Conservation (phyloP, 2,329 filamentous ascomycete genomes). For the Aspergillus brunneoviolaceus region DNA sequence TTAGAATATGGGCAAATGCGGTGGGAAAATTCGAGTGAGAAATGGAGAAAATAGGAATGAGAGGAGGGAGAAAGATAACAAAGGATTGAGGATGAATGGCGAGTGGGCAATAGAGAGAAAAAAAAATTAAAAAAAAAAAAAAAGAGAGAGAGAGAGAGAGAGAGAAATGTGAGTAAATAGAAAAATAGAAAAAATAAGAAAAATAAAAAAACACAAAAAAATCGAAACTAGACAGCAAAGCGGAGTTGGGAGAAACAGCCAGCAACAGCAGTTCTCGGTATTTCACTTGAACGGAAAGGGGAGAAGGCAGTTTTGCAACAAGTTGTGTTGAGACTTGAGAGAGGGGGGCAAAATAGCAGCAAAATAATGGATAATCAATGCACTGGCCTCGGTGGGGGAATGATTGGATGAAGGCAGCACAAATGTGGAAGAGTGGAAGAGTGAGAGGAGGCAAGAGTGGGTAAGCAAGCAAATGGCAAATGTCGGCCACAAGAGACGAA, state of each 20-base stretch:
- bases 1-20: constrained; percentile 9
- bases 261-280: background rate
- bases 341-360: background rate
- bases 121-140: background rate
- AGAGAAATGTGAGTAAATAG: constrained; percentile 2
- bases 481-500: constrained; percentile 6
- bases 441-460: background rate
- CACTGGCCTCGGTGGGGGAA: background rate
- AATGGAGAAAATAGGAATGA: background rate
- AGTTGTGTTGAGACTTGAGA: background rate
- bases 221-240: constrained; percentile 1
- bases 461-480: constrained; percentile 1
- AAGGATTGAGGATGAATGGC: background rate
- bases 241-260: background rate
- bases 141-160: background rate
- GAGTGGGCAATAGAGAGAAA: background rate
- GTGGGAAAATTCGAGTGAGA: constrained; percentile 5
- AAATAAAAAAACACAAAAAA: background rate
- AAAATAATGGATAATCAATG: background rate
- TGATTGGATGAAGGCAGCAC: background rate
- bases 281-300: background rate
- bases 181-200: constrained; percentile 2
- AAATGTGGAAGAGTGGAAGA: background rate
- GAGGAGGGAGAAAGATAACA: background rate
- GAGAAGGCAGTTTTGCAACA: background rate